Base-by-base conservation (phyloP, 2,329 filamentous ascomycete genomes). In the Beauveria varroae region DNA sequence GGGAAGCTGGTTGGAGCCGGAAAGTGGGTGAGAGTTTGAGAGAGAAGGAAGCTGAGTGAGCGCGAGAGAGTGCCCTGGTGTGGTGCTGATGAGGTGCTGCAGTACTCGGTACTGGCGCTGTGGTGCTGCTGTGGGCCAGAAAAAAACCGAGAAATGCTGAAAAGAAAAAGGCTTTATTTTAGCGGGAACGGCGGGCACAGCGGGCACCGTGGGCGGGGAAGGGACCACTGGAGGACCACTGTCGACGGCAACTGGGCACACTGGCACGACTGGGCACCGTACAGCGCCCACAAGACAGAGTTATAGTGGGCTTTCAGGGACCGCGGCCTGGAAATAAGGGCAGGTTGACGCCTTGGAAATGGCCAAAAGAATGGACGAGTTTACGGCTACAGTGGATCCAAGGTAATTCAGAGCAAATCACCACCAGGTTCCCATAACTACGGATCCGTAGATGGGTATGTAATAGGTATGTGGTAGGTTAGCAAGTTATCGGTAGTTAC, bases 111-210 rank as follows among this genome's bases (percentile, higher is more conserved):
- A 30, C 34, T 37, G 34, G 34, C 34, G 34, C 34, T 37, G 34
- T 37, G 5, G 34, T 37, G 34, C 26, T 24, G 46, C 37, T 16
- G 58, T 60, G 58, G 58, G 50, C 51, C 58, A 22, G 41, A 43
- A 37, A 16, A 18, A 50, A 43, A 40, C 30, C 30, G 41, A 16
- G 43, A 37, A 53, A 44, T 28, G 57, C 57, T 60, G 49, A 24
- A 49, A 26, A 53, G 22, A 41, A 26, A 60, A 30, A 22, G 44
- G 18, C 20, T 20, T 20, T 37, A 7, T 50, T 50, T 50, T 50
- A 57, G 55, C 55, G 55, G 55, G 55, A 34, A 49, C 55, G 8
- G 56, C 56, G 56, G 56, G 44, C 44, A 57, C 52, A 43, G 37
- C 20, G 50, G 26, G 34, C 20, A 41, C 51, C 40, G n/a, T 30